These are phyloP conservation scores for Cyclospora cayetanensis DNA, from an alignment of 169 alveolate species.

Conservation along the genomic window DNA sequence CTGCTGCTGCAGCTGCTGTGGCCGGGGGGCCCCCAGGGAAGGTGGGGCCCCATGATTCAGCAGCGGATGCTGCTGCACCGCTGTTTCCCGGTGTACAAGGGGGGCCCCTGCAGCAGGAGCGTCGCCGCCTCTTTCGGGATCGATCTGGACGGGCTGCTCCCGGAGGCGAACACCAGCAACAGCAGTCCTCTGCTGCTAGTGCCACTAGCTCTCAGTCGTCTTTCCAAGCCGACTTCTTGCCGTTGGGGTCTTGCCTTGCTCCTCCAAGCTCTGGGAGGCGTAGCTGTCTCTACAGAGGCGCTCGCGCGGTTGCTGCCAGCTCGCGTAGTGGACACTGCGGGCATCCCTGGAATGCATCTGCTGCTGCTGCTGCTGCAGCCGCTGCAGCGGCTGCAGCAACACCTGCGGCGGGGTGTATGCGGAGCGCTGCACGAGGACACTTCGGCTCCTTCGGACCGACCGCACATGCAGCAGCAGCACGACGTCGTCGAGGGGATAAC, in stretches of 20 bases:
- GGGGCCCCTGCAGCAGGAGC: not conserved
- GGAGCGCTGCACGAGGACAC: not conserved
- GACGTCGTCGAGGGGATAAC: not conserved
- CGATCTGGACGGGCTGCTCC: not conserved
- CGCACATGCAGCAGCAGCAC: constrained; percentile 3
- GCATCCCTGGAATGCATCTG: not conserved
- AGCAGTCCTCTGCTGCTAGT: not conserved
- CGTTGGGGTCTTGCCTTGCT: not conserved
- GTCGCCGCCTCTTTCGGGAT: not conserved
- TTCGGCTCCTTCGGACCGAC: not conserved
- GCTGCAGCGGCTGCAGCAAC: constrained; percentile 13
- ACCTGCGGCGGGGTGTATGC: not conserved
- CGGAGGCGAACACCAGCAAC: not conserved
- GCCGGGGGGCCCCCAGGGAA: not conserved
- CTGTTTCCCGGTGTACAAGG: not conserved
- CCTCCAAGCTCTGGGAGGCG: not conserved
- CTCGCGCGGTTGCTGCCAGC: not conserved
- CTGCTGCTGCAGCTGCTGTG: constrained; percentile 57
- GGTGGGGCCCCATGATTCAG: not conserved
- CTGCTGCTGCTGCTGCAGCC: constrained; percentile 13
- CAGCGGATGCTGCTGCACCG: not conserved
- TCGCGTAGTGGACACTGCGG: not conserved
- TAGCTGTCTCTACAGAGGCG: not conserved
- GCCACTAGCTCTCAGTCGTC: not conserved
- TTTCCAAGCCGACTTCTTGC: not conserved